A percentile compares a stretch with the other conserved stretches of the same genome.
Conservation (phyloP, 2,329 filamentous ascomycete species). For the Aureobasidium subglaciale region DNA sequence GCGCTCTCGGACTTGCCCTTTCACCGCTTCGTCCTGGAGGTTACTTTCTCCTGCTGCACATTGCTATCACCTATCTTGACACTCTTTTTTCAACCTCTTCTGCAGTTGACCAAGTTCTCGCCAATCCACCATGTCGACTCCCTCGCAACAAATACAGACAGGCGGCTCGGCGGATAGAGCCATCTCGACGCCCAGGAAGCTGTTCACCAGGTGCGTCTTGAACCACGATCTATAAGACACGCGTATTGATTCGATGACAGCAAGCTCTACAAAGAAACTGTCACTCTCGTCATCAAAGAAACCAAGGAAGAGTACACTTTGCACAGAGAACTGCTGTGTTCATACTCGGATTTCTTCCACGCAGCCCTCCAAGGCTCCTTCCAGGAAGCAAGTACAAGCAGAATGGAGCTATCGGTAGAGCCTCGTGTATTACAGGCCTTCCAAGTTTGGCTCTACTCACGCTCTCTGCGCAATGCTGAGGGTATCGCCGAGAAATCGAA, state of each 20-base stretch:
- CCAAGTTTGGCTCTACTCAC: conserved; percentile 17
- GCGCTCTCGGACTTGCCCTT: too few relatives aligned
- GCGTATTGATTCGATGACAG: background rate
- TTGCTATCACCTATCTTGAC: too few relatives aligned
- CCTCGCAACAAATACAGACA: too few relatives aligned
- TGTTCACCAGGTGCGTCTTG: background rate
- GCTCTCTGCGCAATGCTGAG: background rate
- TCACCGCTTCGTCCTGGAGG: too few relatives aligned
- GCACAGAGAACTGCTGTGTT: conserved; percentile 19
- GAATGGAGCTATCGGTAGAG: conserved; percentile 16
- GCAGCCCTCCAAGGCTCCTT: conserved; percentile 15
- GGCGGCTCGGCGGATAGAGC: background rate
- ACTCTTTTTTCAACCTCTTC: too few relatives aligned
- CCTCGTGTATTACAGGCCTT: conserved; percentile 13
- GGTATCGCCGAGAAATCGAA: too few relatives aligned
- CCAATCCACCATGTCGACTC: too few relatives aligned
- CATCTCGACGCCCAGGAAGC: background rate
- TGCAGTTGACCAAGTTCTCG: too few relatives aligned
- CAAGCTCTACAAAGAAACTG: background rate
- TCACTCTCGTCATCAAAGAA: background rate
- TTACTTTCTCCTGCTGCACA: too few relatives aligned
- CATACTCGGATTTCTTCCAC: conserved; percentile 18
- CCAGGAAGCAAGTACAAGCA: conserved; percentile 10
- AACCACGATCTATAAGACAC: too few relatives aligned
- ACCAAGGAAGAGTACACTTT: background rate